Percentiles rank a stretch among this genome's conserved stretches.
phyloP scores from a whole-genome alignment of 1,284 basidiomycete species.

The Cutaneotrichosporon sp. region DNA sequence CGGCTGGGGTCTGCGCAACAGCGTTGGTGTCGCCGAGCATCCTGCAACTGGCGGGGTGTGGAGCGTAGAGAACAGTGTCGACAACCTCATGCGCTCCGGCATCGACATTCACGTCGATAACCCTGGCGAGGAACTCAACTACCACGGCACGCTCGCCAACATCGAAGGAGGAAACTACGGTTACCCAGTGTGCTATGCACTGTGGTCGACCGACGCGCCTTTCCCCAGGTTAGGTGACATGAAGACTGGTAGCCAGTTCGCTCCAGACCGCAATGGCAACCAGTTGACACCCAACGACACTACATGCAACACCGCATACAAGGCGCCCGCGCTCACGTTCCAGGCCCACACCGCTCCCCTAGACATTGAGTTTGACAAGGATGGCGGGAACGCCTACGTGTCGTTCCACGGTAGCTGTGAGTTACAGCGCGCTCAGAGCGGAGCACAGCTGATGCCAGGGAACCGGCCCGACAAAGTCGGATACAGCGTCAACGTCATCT shows the following conservation, averaged over 20 bases:
- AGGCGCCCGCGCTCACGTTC: constrained; percentile 12
- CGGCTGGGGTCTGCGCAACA: constrained; percentile 23
- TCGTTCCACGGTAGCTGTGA: constrained; percentile 24
- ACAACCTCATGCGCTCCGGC: constrained; percentile 13
- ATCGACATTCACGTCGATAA: constrained; percentile 21
- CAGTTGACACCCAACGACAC: not conserved
- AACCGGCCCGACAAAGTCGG: constrained; percentile 18
- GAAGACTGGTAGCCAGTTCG: constrained; percentile 15
- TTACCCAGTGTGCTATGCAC: constrained; percentile 18
- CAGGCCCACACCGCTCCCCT: constrained; percentile 23
- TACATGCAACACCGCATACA: constrained; percentile 12
- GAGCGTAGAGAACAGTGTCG: constrained; percentile 22
- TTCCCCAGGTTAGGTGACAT: constrained; percentile 12
- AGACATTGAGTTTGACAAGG: constrained; percentile 19
- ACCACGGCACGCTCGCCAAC: constrained; percentile 11
- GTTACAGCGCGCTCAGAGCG: not conserved
- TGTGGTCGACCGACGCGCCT: constrained; percentile 13
- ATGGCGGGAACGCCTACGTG: constrained; percentile 14
- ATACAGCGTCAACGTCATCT: constrained; percentile 11
- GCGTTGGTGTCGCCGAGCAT: constrained; percentile 21
- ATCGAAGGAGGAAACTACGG: constrained; percentile 14
- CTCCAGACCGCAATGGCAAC: constrained; percentile 5
- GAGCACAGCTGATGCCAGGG: constrained; percentile 13
- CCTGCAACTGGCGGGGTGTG: constrained; percentile 13
- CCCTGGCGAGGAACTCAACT: constrained; percentile 24